Evolutionary conservation across 2,329 filamentous ascomycete species (phyloP).

Genomic region (Plenodomus tracheiphilus): DNA sequence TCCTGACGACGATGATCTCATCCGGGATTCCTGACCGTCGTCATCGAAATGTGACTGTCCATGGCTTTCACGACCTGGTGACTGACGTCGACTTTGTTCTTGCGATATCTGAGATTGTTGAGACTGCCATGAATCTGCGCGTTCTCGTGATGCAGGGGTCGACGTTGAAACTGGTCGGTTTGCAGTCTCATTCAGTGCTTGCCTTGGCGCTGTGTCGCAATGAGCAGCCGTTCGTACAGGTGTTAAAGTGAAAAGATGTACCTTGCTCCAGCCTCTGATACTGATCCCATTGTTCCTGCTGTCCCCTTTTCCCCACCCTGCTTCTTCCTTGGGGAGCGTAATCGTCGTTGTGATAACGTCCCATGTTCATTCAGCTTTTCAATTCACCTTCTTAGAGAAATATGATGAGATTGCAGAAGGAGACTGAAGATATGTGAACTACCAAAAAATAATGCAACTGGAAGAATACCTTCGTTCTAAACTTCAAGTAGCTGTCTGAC

Average conservation of each 20-base stretch:
- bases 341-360: conserved; percentile 1
- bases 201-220: conserved; percentile 1
- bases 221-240: neutral
- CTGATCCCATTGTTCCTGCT: conserved; percentile 8
- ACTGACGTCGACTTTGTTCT: neutral
- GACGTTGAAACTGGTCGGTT: conserved; percentile 1
- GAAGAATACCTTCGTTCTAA: neutral
- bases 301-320: conserved; percentile 5
- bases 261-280: conserved; percentile 5
- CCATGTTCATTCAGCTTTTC: neutral
- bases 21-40: conserved; percentile 5
- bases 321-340: neutral
- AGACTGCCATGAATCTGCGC: conserved; percentile 17
- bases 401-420: too few relatives aligned
- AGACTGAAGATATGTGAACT: neutral
- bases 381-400: too few relatives aligned
- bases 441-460: neutral
- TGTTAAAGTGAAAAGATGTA: neutral
- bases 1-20: conserved; percentile 12
- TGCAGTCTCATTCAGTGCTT: conserved; percentile 8
- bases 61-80: conserved; percentile 5
- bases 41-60: neutral
- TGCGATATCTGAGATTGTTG: neutral
- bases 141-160: conserved; percentile 9
- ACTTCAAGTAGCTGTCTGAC: neutral